Conservation (phyloP, 1,284 basidiomycete species). For the Rhodotorula sp. region DNA sequence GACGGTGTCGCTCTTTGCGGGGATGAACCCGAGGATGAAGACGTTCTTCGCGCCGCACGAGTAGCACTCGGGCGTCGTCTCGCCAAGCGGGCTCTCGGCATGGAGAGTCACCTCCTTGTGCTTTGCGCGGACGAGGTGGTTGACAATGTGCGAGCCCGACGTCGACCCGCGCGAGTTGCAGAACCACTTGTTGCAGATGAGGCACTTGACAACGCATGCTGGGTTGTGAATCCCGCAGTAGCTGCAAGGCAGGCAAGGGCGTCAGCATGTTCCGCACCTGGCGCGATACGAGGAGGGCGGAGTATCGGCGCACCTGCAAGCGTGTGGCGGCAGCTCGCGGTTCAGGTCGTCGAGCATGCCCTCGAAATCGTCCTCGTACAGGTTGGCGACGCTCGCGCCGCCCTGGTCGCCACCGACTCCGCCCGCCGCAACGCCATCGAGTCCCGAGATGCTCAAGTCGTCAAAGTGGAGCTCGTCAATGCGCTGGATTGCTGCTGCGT, state of each 20-base stretch:
- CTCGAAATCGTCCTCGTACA: slow-evolving; percentile 75
- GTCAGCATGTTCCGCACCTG: background rate
- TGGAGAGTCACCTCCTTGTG: slow-evolving; percentile 99
- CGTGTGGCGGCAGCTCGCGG: slow-evolving; percentile 82
- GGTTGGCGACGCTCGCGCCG: slow-evolving; percentile 24
- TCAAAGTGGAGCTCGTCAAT: slow-evolving; percentile 34
- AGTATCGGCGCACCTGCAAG: slow-evolving; percentile 75
- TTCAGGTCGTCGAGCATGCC: slow-evolving; percentile 78
- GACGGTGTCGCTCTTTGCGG: slow-evolving; percentile 97
- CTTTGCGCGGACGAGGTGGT: slow-evolving; percentile 97
- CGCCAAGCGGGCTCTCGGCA: slow-evolving; percentile 89
- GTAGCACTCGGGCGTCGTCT: slow-evolving; percentile 93
- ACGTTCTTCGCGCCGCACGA: slow-evolving; percentile 99
- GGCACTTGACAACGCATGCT: slow-evolving; percentile 93
- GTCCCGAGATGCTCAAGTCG: slow-evolving; percentile 22
- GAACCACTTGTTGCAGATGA: slow-evolving; percentile 97
- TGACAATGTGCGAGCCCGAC: slow-evolving; percentile 97
- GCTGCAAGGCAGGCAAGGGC: slow-evolving; percentile 53
- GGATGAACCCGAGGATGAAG: slow-evolving; percentile 98
- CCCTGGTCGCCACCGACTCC: background rate
- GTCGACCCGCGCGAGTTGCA: slow-evolving; percentile 99
- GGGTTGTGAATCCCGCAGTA: slow-evolving; percentile 99
- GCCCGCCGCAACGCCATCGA: background rate
- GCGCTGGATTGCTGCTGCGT: background rate
- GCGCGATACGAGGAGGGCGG: background rate